A percentile compares a stretch with the other conserved stretches of the same genome.
Evolutionary conservation across 2,329 filamentous ascomycete genomes (phyloP).

Genomic region (Lithohypha guttulata): DNA sequence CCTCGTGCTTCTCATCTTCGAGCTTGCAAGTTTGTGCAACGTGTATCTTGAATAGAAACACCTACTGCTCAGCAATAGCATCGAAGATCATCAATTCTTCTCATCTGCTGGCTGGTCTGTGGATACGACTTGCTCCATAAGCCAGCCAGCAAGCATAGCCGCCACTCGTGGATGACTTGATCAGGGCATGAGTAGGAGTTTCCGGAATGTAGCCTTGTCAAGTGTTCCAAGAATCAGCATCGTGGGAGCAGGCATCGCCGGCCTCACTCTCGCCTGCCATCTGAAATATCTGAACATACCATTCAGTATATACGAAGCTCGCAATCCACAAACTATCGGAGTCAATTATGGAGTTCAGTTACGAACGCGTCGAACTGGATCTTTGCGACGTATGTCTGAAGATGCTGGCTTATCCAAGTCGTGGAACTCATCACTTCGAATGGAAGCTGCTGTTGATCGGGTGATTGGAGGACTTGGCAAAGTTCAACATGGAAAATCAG

Average conservation of each 20-base stretch:
- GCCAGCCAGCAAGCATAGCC: too few relatives aligned
- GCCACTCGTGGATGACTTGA: too few relatives aligned
- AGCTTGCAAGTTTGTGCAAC: too few relatives aligned
- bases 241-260: constrained; percentile 5
- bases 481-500: background rate
- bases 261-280: constrained; percentile 2
- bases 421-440: background rate
- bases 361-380: too few relatives aligned
- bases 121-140: too few relatives aligned
- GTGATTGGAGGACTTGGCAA: background rate
- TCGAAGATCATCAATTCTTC: too few relatives aligned
- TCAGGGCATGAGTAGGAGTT: background rate
- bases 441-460: constrained; percentile 3
- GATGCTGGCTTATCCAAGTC: background rate
- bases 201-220: too few relatives aligned
- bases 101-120: too few relatives aligned
- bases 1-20: too few relatives aligned
- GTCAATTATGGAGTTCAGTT: constrained; percentile 2
- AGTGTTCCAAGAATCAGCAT: constrained; percentile 5
- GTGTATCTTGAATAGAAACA: too few relatives aligned
- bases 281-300: background rate
- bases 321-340: background rate
- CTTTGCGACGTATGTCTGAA: too few relatives aligned
- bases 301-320: constrained; percentile 5
- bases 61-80: too few relatives aligned